These are phyloP conservation scores for Echeveria elegans DNA, from an alignment of 164 flowering plant genomes.

Conservation along the genomic window DNA sequence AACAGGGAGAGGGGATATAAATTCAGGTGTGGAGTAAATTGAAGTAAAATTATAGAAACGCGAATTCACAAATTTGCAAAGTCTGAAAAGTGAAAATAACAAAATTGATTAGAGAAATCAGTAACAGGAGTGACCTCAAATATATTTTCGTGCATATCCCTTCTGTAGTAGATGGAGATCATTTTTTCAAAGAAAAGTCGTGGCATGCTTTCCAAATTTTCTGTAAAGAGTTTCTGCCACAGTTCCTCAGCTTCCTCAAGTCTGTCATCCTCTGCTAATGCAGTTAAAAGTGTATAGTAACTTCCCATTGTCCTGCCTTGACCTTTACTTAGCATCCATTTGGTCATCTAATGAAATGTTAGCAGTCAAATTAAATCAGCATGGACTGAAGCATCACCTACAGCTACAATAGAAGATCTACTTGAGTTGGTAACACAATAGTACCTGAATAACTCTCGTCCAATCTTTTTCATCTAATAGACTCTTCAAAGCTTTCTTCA, in stretches of 20 bases:
- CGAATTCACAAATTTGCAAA: not conserved
- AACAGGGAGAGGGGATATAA: not conserved
- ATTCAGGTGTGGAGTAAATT: not conserved
- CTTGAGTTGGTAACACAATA: not conserved
- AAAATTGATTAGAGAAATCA: not conserved
- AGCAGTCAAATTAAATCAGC: not conserved
- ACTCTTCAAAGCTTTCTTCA: slow-evolving; percentile 77
- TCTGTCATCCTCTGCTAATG: slow-evolving; percentile 76
- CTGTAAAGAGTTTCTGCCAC: slow-evolving; percentile 50
- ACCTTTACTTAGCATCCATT: slow-evolving; percentile 98
- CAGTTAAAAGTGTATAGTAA: slow-evolving; percentile 59
- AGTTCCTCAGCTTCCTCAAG: slow-evolving; percentile 89
- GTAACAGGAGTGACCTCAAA: slow-evolving; percentile 54
- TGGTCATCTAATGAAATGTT: slow-evolving; percentile 46
- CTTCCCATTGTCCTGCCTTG: slow-evolving; percentile 96
- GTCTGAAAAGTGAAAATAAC: not conserved
- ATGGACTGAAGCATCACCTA: not conserved
- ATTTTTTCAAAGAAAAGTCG: slow-evolving; percentile 73
- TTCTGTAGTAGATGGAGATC: slow-evolving; percentile 60
- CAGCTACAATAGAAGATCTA: not conserved
- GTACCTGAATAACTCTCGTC: slow-evolving; percentile 90
- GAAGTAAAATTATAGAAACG: not conserved
- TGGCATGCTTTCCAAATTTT: slow-evolving; percentile 64
- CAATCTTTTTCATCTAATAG: slow-evolving; percentile 70
- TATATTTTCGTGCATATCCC: slow-evolving; percentile 70